Base-by-base conservation (phyloP, 73 alveolate genomes). In the Paramecium biaurelia region DNA sequence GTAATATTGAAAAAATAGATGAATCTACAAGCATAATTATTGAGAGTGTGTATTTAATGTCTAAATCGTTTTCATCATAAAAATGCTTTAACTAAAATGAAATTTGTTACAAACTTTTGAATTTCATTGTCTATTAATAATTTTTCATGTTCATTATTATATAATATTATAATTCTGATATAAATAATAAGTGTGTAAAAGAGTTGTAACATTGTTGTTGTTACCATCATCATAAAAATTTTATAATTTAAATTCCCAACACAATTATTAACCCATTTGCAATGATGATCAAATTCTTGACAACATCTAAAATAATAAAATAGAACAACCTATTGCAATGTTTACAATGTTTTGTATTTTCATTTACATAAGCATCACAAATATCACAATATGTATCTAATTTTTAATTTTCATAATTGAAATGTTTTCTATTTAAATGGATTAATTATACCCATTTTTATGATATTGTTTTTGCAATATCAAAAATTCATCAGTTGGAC, bases 291-390 rank as follows among this genome's bases (percentile, higher is more conserved):
- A 49, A 89, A 89, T n/a, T 89, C 88, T 38, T 63, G 49, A 47
- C 74, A 76, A 42, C 94, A 89, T 89, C 94, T 89, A 41, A 23
- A 42, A 32, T 37, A 87, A 35, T 30, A 43, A 79, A 37, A 2
- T 21, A 4, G n/a, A 23, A 53, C 8, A 53, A 79, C 90, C 90
- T 93, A 89, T 97, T 93, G 35, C 99, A 97, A 43, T 92, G 85
- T 12, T 95, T 92, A 56, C 99, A 97, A 89, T 97, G 99, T 26
- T 95, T 95, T 11, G 98, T 82, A 20, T 53, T 53, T 43, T 85
- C 89, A 24, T 53, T 12, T 5, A 92, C 85, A 63, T 74, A 93
- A 0, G 96, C 96, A 24, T 92, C 76, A 23, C 97, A 94, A 37
- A 47, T 24, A 24, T 79, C 90, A 43, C 90, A 79, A 24, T 43